Evolutionary conservation across 225 moss, liverwort and hornwort species (phyloP).

Genomic region (Polytrichum formosum): DNA sequence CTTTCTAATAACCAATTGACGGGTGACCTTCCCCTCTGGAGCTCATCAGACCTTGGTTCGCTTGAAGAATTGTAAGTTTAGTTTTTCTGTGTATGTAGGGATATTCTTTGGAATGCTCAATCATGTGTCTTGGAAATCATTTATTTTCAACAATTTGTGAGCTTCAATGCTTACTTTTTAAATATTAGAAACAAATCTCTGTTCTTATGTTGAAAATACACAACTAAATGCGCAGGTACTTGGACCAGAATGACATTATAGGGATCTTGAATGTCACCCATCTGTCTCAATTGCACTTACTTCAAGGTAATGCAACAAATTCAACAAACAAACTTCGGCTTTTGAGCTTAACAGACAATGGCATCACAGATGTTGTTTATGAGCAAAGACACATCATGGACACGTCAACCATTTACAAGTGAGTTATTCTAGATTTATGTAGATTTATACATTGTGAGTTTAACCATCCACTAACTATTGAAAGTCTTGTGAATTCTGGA

Average conservation of each 20-base stretch:
- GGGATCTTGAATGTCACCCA: not conserved
- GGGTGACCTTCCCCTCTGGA: not conserved
- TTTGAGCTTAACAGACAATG: not conserved
- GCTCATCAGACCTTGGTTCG: not conserved
- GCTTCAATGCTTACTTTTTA: not conserved
- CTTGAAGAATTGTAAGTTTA: not conserved
- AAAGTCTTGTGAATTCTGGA: too few relatives aligned
- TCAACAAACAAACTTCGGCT: not conserved
- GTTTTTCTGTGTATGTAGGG: too few relatives aligned
- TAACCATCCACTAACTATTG: too few relatives aligned
- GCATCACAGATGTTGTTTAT: not conserved
- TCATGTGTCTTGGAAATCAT: too few relatives aligned
- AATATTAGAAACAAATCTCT: not conserved
- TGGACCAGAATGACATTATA: not conserved
- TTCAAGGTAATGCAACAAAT: not conserved
- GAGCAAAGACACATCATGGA: not conserved
- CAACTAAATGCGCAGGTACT: not conserved
- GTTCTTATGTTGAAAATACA: not conserved
- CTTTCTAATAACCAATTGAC: not conserved
- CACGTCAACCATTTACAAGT: not conserved
- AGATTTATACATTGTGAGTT: too few relatives aligned
- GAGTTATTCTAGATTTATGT: too few relatives aligned
- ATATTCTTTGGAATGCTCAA: too few relatives aligned
- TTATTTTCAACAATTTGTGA: not conserved
- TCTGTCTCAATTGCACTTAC: not conserved